Base-by-base conservation (phyloP, 1,284 basidiomycete species). In the Heterobasidion annosum region DNA sequence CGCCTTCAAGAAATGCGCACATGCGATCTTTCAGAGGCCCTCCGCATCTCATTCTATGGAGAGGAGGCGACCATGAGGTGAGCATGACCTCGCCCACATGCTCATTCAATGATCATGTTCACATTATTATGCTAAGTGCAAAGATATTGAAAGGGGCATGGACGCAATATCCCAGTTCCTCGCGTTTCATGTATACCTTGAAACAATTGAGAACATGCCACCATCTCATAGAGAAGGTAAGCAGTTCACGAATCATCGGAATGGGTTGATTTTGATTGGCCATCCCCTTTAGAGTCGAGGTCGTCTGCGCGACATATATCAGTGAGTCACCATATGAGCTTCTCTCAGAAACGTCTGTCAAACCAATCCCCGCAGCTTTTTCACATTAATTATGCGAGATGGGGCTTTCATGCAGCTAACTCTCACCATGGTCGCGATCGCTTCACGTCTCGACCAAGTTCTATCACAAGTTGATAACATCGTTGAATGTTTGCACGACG, bases 371-470 rank as follows among this genome's bases (percentile, higher is more conserved):
- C 35, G 35, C 18, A 90, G 87, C 48, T 77, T 77, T 34, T 79
- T 88, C 55, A 68, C 73, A 34, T 69, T 83, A 19, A 77, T 79
- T 49, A 78, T 89, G 73, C 83, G 85, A 63, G 77, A 78, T 0
- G 86, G 83, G 13, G 82, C 84, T 16, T 91, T 91, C 62, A 69
- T 87, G 3, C 83, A 86, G 57, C 63, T 88, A 9, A 70, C 84
- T 12, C 63, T 91, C 34, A 72, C 78, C 2, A 70, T 90, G 37
- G 69, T 73, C 18, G 82, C 81, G 8, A 75, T 88, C 47, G 70
- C 75, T 40, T 83, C 85, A 1, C 76, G 88, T 54, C 66, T 86
- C 59, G 69, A 69, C 35, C 61, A 66, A 1, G 62, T 88, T n/a
- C 64, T 74, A 15, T 63, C 65, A 35, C 79, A 82, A 53, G 56